phyloP scores from a whole-genome alignment of 1,284 basidiomycete genomes.

The Phellopilus nigrolimitatus region DNA sequence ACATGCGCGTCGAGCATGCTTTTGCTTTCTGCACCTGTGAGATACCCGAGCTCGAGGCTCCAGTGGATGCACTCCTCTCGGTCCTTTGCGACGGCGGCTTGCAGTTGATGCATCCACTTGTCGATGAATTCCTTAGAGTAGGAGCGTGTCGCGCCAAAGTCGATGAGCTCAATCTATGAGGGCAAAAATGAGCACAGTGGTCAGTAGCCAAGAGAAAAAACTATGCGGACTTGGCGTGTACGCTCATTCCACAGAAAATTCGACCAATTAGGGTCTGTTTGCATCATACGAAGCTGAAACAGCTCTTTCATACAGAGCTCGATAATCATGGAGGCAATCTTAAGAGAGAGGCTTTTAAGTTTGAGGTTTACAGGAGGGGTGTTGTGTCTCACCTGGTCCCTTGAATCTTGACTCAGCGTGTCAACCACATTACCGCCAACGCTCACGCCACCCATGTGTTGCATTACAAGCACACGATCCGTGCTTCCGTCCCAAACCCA shows the following conservation, averaged over 20 bases:
- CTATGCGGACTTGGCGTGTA: conserved; percentile 42
- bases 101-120: conserved; percentile 77
- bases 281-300: conserved; percentile 91
- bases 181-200: neutral
- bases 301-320: conserved; percentile 88
- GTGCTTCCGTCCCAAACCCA: conserved; percentile 84
- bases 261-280: conserved; percentile 98
- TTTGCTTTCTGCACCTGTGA: conserved; percentile 85
- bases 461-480: conserved; percentile 83
- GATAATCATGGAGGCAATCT: conserved; percentile 84
- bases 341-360: neutral
- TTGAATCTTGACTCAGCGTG: conserved; percentile 54
- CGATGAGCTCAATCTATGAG: conserved; percentile 79
- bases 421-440: conserved; percentile 63
- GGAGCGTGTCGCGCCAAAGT: conserved; percentile 91
- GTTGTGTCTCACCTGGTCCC: conserved; percentile 61
- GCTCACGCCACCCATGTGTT: conserved; percentile 79
- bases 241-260: conserved; percentile 88
- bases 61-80: conserved; percentile 64
- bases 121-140: conserved; percentile 90
- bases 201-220: neutral
- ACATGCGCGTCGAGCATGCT: conserved; percentile 91
- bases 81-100: conserved; percentile 73
- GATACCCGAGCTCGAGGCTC: conserved; percentile 81
- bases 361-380: neutral